Percentiles rank a stretch among this genome's conserved stretches.
These are phyloP conservation scores for Fusarium armeniacum DNA, from an alignment of 2,329 filamentous ascomycete species.

Conservation along the genomic window DNA sequence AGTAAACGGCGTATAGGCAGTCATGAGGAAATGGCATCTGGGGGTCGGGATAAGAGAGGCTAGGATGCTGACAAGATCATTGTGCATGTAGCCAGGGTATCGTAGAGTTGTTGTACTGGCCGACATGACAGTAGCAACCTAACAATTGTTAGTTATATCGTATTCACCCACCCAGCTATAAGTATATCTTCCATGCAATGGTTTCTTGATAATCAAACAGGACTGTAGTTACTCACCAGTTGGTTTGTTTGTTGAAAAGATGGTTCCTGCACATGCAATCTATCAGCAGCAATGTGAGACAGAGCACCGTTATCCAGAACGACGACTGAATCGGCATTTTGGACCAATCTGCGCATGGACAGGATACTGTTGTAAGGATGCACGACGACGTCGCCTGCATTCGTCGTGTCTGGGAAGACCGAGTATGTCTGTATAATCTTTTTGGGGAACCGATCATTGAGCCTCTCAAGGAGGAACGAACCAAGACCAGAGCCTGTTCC, in stretches of 20 bases:
- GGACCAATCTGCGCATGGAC: conserved; percentile 88
- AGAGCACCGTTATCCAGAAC: conserved; percentile 97
- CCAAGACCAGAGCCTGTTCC: conserved; percentile 97
- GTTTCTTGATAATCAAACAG: neutral
- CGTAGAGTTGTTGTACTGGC: conserved; percentile 95
- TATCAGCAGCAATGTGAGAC: conserved; percentile 92
- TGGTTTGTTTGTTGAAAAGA: conserved; percentile 99
- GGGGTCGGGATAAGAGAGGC: conserved; percentile 96
- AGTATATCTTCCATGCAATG: neutral
- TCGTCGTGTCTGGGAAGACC: conserved; percentile 94
- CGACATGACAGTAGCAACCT: conserved; percentile 97
- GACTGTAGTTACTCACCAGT: conserved; percentile 68
- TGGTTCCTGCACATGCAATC: conserved; percentile 93
- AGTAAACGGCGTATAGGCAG: conserved; percentile 97
- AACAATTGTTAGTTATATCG: conserved; percentile 21
- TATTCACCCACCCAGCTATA: neutral
- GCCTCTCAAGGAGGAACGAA: conserved; percentile 91
- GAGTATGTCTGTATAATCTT: conserved; percentile 99
- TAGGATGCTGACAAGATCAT: conserved; percentile 96
- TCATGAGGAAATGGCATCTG: conserved; percentile 98
- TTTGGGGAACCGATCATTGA: conserved; percentile 98
- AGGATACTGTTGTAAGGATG: conserved; percentile 98
- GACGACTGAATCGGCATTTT: conserved; percentile 97
- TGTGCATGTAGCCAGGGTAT: conserved; percentile 99
- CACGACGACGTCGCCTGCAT: conserved; percentile 90